Conservation (phyloP, 1,284 basidiomycete genomes). For the Rhodotorula sp. region DNA sequence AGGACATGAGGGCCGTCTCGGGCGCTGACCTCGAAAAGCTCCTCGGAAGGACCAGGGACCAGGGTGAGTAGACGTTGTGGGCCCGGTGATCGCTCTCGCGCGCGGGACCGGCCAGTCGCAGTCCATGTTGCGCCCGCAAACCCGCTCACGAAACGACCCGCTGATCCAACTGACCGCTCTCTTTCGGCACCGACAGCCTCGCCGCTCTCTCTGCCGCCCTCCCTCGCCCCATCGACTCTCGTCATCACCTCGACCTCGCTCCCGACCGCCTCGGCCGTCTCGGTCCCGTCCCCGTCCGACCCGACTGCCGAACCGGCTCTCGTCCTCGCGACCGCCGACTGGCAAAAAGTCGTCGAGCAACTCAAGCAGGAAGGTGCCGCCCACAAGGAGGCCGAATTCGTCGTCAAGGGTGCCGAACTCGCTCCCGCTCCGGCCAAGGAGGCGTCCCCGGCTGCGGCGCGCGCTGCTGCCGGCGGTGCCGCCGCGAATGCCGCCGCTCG, state of each 20-base stretch:
- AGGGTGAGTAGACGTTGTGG: slow-evolving; percentile 31
- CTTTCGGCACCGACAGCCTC: slow-evolving; percentile 34
- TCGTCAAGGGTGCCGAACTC: slow-evolving; percentile 53
- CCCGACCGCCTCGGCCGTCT: slow-evolving; percentile 57
- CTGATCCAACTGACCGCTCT: not conserved
- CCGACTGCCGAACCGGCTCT: slow-evolving; percentile 61
- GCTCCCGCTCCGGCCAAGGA: slow-evolving; percentile 12
- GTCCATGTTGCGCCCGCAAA: not conserved
- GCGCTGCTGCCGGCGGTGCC: slow-evolving; percentile 45
- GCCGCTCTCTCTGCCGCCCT: slow-evolving; percentile 39
- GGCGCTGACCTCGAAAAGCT: slow-evolving; percentile 42
- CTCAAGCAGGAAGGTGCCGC: slow-evolving; percentile 65
- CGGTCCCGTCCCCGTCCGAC: slow-evolving; percentile 71
- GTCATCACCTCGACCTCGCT: slow-evolving; percentile 76
- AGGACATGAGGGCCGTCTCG: slow-evolving; percentile 46
- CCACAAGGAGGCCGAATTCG: slow-evolving; percentile 70
- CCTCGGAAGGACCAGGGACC: slow-evolving; percentile 38
- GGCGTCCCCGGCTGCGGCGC: not conserved
- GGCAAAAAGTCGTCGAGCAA: slow-evolving; percentile 67
- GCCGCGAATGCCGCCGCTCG: slow-evolving; percentile 49
- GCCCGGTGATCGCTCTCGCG: no score
- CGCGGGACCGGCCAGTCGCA: no score
- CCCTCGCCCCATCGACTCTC: slow-evolving; percentile 47
- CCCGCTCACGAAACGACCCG: not conserved
- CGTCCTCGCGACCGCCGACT: slow-evolving; percentile 72